These are phyloP conservation scores for Linnemannia elongata DNA, from an alignment of 192 early-diverging fungal genomes.

Conservation along the genomic window DNA sequence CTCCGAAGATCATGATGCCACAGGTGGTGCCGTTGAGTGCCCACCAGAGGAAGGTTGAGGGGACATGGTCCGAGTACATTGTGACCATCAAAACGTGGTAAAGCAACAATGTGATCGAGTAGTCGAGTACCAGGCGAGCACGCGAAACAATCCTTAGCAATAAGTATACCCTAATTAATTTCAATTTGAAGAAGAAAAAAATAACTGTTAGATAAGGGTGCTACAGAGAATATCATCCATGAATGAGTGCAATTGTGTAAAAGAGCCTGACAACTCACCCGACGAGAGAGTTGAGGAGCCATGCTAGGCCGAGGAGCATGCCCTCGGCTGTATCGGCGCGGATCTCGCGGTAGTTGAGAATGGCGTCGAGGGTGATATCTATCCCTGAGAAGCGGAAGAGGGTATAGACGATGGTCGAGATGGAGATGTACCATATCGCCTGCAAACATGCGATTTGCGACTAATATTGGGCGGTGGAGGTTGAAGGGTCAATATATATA, in stretches of 20 bases:
- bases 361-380: slow-evolving; percentile 73
- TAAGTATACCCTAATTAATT: slow-evolving; percentile 54
- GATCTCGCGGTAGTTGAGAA: slow-evolving; percentile 73
- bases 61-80: slow-evolving; percentile 71
- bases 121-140: slow-evolving; percentile 83
- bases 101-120: slow-evolving; percentile 77
- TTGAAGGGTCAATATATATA: too few species aligned
- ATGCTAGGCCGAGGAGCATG: slow-evolving; percentile 75
- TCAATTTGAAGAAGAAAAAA: neutral
- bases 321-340: slow-evolving; percentile 75
- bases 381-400: slow-evolving; percentile 61
- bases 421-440: slow-evolving; percentile 50
- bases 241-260: neutral
- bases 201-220: neutral
- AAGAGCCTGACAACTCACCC: slow-evolving; percentile 50
- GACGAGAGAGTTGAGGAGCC: slow-evolving; percentile 72
- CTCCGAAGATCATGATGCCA: slow-evolving; percentile 77
- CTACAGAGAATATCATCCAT: neutral
- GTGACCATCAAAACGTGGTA: slow-evolving; percentile 74
- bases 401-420: slow-evolving; percentile 41
- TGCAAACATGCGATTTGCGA: slow-evolving; percentile 54
- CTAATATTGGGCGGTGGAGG: slow-evolving; percentile 5
- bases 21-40: slow-evolving; percentile 63
- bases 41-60: slow-evolving; percentile 80
- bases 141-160: slow-evolving; percentile 78